A percentile compares a stretch with the other conserved stretches of the same genome.
Evolutionary conservation across 1,284 basidiomycete species (phyloP).

Genomic region (Mycosarcoma mackinlayi): DNA sequence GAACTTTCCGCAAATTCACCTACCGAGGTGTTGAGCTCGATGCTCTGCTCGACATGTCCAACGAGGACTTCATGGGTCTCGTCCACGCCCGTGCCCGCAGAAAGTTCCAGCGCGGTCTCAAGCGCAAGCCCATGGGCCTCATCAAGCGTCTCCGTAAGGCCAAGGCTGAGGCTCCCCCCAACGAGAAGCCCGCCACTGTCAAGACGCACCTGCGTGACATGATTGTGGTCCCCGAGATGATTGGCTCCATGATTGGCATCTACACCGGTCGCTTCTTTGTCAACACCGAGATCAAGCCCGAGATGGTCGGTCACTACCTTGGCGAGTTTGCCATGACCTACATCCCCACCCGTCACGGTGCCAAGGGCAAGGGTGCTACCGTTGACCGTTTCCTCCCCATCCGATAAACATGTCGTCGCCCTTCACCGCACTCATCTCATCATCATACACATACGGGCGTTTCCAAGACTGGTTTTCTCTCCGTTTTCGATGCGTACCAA

Average conservation of each 20-base stretch:
- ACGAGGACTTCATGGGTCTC: constrained; percentile 81
- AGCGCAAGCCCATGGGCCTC: constrained; percentile 96
- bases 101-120: constrained; percentile 98
- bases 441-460: constrained; percentile 1
- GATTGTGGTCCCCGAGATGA: constrained; percentile 99
- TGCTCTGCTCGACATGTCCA: constrained; percentile 93
- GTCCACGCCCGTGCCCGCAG: constrained; percentile 98
- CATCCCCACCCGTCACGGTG: constrained; percentile 99
- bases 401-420: constrained; percentile 70
- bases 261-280: constrained; percentile 88
- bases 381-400: constrained; percentile 74
- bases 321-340: constrained; percentile 84
- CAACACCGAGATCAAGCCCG: constrained; percentile 84
- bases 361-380: constrained; percentile 96
- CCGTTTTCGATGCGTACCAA: constrained; percentile 4
- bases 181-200: constrained; percentile 97
- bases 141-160: constrained; percentile 99
- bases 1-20: constrained; percentile 98
- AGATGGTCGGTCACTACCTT: constrained; percentile 99
- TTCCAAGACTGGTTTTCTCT: constrained; percentile 9
- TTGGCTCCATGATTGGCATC: constrained; percentile 70
- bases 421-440: background rate
- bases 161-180: constrained; percentile 97
- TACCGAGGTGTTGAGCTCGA: constrained; percentile 92
- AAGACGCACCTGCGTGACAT: constrained; percentile 99